A percentile compares a stretch with the other conserved stretches of the same genome.
Evolutionary conservation across 1,284 basidiomycete species (phyloP).

Genomic region (Austropuccinia psidii): DNA sequence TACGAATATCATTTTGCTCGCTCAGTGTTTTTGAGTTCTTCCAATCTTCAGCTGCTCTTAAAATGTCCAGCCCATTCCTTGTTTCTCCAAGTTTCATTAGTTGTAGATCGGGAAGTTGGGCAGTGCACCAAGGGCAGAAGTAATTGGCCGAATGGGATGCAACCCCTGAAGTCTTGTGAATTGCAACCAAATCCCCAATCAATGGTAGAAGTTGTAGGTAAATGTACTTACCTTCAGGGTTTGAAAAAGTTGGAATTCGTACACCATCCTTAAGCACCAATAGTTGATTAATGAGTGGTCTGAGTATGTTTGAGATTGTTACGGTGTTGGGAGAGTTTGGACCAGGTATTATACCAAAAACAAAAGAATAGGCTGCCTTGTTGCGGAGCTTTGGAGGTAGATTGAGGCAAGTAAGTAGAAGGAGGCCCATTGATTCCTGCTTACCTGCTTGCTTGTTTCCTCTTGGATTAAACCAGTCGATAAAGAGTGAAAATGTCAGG

Average conservation of each 20-base stretch:
- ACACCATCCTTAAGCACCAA: background rate
- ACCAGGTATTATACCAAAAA: background rate
- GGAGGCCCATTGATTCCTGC: background rate
- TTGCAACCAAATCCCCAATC: constrained; percentile 8
- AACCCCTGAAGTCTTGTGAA: constrained; percentile 9
- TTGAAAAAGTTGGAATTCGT: background rate
- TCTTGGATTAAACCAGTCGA: constrained; percentile 29
- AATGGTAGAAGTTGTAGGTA: background rate
- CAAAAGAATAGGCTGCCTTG: background rate
- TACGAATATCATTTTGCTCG: too few relatives aligned
- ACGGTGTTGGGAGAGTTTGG: constrained; percentile 1
- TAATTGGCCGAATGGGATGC: background rate
- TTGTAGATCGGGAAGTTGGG: background rate
- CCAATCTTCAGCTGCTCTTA: background rate
- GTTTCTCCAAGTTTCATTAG: background rate
- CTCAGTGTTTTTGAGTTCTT: background rate
- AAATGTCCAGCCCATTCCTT: background rate
- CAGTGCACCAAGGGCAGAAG: constrained; percentile 2
- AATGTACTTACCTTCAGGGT: background rate
- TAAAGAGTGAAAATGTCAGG: too few relatives aligned
- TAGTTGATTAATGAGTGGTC: background rate
- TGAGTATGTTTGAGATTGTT: background rate
- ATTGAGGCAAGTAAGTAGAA: background rate
- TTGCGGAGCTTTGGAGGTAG: background rate
- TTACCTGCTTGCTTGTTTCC: background rate